These are phyloP conservation scores for Candida ipomoeae DNA, from an alignment of 805 yeast species.

Conservation along the genomic window DNA sequence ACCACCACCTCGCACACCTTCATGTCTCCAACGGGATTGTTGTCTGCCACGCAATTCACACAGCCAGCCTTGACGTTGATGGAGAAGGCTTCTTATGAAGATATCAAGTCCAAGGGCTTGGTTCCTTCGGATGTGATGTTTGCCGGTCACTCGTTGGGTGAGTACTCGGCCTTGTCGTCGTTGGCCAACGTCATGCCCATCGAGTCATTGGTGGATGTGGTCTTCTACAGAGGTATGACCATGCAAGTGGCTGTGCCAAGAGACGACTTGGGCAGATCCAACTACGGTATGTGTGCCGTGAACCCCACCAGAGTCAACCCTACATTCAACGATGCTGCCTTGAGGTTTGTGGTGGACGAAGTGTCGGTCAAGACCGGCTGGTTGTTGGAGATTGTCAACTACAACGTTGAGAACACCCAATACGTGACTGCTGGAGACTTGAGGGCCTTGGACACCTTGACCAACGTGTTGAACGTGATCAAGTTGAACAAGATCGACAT, in stretches of 20 bases:
- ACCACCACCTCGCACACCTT: slow-evolving; percentile 82
- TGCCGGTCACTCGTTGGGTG: slow-evolving; percentile 99
- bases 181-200: slow-evolving; percentile 98
- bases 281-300: slow-evolving; percentile 98
- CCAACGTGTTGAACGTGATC: slow-evolving; percentile 88
- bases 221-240: slow-evolving; percentile 99
- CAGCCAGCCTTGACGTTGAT: slow-evolving; percentile 98
- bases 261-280: slow-evolving; percentile 90
- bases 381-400: slow-evolving; percentile 97
- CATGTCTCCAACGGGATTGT: slow-evolving; percentile 87
- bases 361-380: slow-evolving; percentile 80
- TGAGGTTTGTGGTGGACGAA: slow-evolving; percentile 89
- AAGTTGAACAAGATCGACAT: slow-evolving; percentile 93
- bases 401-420: slow-evolving; percentile 96
- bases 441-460: slow-evolving; percentile 87
- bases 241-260: slow-evolving; percentile 99
- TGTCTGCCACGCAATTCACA: slow-evolving; percentile 97
- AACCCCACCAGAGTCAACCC: slow-evolving; percentile 91
- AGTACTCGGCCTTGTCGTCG: slow-evolving; percentile 95
- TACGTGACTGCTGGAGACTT: slow-evolving; percentile 99
- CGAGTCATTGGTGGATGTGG: slow-evolving; percentile 94
- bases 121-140: slow-evolving; percentile 90
- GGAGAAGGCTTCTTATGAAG: slow-evolving; percentile 99
- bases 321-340: slow-evolving; percentile 88
- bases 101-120: slow-evolving; percentile 91